Evolutionary conservation across 2,329 filamentous ascomycete species (phyloP).

Genomic region (Colletotrichum sp.): DNA sequence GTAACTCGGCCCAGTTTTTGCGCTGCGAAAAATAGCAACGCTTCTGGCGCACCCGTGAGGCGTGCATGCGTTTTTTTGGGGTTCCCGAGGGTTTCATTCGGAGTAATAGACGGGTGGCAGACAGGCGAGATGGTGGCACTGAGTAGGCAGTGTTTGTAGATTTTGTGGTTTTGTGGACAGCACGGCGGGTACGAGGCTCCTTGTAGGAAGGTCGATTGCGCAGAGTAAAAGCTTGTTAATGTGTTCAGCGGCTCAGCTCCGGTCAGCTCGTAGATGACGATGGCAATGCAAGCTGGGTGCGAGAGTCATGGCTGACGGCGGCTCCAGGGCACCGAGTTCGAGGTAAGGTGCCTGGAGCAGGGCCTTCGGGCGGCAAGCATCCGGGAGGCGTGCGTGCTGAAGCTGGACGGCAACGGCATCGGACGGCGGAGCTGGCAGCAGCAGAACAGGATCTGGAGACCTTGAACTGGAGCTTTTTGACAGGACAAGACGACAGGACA

Average conservation of each 20-base stretch:
- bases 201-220: background rate
- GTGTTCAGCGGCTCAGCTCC: background rate
- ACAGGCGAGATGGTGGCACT: conserved; percentile 1
- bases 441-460: background rate
- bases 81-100: conserved; percentile 12
- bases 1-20: conserved; percentile 16
- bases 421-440: background rate
- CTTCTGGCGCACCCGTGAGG: background rate
- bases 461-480: background rate
- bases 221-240: background rate
- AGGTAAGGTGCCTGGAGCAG: background rate
- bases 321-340: background rate
- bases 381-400: background rate
- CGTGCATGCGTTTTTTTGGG: background rate
- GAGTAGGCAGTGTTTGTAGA: conserved; percentile 6
- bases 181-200: background rate
- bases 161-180: background rate
- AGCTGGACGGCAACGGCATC: background rate
- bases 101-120: background rate
- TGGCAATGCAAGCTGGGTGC: background rate
- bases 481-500: background rate
- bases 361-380: background rate
- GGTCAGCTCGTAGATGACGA: background rate
- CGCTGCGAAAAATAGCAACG: conserved; percentile 18
- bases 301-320: background rate